A percentile compares a stretch with the other conserved stretches of the same genome.
phyloP scores from a whole-genome alignment of 2,329 filamentous ascomycete genomes.

The Penicillium brevicompactum region DNA sequence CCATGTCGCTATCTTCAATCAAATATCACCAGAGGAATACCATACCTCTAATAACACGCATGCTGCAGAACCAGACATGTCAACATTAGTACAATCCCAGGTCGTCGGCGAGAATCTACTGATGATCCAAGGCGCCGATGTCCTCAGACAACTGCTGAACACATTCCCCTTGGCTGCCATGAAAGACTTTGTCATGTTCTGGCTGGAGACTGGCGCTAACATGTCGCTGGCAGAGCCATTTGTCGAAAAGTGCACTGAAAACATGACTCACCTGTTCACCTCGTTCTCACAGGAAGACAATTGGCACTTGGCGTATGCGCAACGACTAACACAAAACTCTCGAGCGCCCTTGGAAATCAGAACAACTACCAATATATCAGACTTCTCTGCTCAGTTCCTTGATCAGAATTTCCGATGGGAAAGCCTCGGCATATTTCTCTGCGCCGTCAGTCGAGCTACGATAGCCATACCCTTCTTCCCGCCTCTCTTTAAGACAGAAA shows the following conservation, averaged over 20 bases:
- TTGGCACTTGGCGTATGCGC: conserved; percentile 27
- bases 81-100: conserved; percentile 13
- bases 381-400: conserved; percentile 26
- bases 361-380: conserved; percentile 9
- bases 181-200: conserved; percentile 29
- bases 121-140: conserved; percentile 26
- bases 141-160: conserved; percentile 23
- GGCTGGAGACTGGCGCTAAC: conserved; percentile 28
- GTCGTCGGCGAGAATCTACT: conserved; percentile 24
- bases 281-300: conserved; percentile 21
- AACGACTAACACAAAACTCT: conserved; percentile 24
- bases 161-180: conserved; percentile 22
- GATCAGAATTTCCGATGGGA: conserved; percentile 41
- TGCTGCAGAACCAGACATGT: neutral
- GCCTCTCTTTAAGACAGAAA: conserved; percentile 30
- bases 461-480: conserved; percentile 35
- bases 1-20: conserved; percentile 32
- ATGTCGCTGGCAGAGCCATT: conserved; percentile 29
- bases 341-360: conserved; percentile 18
- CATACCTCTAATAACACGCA: conserved; percentile 5
- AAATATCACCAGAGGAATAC: conserved; percentile 25
- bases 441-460: conserved; percentile 37
- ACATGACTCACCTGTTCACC: conserved; percentile 24
- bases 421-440: conserved; percentile 42
- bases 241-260: conserved; percentile 24